These are phyloP conservation scores for Naematelia encephala DNA, from an alignment of 768 basidiomycete genomes.

Conservation along the genomic window DNA sequence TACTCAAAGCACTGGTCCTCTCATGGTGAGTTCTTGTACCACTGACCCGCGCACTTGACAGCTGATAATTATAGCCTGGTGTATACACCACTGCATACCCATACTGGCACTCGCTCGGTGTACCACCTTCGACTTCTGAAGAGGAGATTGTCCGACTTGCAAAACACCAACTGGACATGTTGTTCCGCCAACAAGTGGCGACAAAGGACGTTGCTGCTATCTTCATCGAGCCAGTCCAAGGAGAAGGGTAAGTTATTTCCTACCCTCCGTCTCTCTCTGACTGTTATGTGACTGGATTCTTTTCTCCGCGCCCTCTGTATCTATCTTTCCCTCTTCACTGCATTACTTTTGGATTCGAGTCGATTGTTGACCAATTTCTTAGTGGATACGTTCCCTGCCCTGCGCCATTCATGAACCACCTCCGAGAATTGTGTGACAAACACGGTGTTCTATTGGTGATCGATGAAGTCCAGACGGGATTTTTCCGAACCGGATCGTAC, in stretches of 20 bases:
- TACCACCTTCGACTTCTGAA: conserved; percentile 59
- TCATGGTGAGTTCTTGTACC: conserved; percentile 65
- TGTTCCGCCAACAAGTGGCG: conserved; percentile 73
- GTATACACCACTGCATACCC: conserved; percentile 80
- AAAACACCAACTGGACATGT: conserved; percentile 75
- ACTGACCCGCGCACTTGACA: conserved; percentile 55
- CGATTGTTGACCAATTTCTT: conserved; percentile 57
- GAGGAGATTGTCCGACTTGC: conserved; percentile 62
- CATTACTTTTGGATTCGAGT: too few species aligned
- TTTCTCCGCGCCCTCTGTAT: conserved; percentile 58
- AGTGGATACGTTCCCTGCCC: conserved; percentile 85
- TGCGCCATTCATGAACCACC: conserved; percentile 68
- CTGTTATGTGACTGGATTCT: too few species aligned
- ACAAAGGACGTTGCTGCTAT: conserved; percentile 90
- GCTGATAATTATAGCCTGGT: conserved; percentile 12
- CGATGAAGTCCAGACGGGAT: conserved; percentile 70
- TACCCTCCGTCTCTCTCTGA: neutral
- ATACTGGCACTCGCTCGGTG: conserved; percentile 82
- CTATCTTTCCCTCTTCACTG: conserved; percentile 69
- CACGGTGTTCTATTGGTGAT: conserved; percentile 68
- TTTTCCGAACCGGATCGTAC: conserved; percentile 74
- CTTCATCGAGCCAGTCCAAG: conserved; percentile 85
- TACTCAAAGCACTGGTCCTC: conserved; percentile 68
- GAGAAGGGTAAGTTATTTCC: conserved; percentile 63
- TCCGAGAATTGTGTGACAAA: conserved; percentile 80